These are phyloP conservation scores for Hirschfeldia incana DNA, from an alignment of 345 rosid species.

Conservation along the genomic window DNA sequence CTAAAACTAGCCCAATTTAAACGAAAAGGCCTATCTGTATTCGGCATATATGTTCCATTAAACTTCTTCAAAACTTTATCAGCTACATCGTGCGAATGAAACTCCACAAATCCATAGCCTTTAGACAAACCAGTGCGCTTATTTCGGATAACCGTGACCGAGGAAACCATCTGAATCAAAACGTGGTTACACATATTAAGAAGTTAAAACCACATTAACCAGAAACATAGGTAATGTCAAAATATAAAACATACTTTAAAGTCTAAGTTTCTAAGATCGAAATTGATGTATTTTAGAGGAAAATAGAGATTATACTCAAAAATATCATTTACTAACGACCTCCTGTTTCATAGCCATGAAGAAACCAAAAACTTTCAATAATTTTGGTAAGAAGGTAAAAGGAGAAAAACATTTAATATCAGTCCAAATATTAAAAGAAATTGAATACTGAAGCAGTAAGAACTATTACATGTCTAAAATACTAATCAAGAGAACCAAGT, in stretches of 20 bases:
- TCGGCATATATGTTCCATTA: constrained; percentile 67
- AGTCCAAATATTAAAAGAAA: not conserved
- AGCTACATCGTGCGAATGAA: constrained; percentile 74
- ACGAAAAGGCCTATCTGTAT: constrained; percentile 86
- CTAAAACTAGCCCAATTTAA: constrained; percentile 98
- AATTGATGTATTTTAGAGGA: not conserved
- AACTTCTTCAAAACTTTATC: constrained; percentile 82
- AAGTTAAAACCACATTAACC: not conserved
- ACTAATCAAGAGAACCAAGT: not conserved
- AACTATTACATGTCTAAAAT: not conserved
- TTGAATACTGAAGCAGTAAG: not conserved
- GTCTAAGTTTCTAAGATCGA: not conserved
- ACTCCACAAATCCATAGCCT: constrained; percentile 97
- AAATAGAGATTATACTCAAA: too few species aligned
- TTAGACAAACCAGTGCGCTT: constrained; percentile 85
- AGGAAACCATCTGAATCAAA: constrained; percentile 63
- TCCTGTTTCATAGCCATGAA: not conserved
- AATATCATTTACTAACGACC: not conserved
- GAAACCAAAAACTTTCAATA: not conserved
- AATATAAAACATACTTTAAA: not conserved
- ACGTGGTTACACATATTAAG: not conserved
- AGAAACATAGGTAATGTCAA: not conserved
- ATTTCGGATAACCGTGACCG: constrained; percentile 83
- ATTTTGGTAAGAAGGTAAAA: not conserved
- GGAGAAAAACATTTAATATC: too few species aligned